Evolutionary conservation across 23 red algal species (phyloP).

Genomic region (Cyanidioschyzon merolae): DNA sequence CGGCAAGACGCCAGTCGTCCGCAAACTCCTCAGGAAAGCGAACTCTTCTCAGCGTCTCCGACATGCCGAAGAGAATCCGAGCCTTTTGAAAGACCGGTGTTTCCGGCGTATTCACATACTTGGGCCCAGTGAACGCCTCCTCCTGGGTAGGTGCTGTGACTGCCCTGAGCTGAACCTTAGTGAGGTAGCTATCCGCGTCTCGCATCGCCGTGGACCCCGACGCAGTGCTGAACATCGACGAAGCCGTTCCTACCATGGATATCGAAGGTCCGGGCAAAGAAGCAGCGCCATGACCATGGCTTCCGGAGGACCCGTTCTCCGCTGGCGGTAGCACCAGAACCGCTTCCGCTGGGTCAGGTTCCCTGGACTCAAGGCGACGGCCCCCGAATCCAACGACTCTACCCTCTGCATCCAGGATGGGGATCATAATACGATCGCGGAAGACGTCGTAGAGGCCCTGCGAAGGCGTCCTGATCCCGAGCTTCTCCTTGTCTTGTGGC

Average conservation of each 20-base stretch:
- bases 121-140: constrained; percentile 6
- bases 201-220: background rate
- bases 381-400: constrained; percentile 45
- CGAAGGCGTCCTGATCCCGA: background rate
- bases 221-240: background rate
- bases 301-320: background rate
- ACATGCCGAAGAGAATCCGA: constrained; percentile 20
- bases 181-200: background rate
- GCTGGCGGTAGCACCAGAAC: background rate
- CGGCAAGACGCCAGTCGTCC: background rate
- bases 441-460: constrained; percentile 49
- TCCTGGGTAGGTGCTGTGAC: background rate
- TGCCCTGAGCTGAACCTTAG: too few relatives aligned
- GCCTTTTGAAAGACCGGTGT: constrained; percentile 55
- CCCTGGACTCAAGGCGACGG: constrained; percentile 23
- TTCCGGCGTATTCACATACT: constrained; percentile 55
- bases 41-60: background rate
- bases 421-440: constrained; percentile 59
- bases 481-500: background rate
- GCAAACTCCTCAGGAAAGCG: background rate
- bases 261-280: background rate
- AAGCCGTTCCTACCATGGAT: background rate
- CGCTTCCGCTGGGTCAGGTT: constrained; percentile 24
- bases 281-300: background rate
- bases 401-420: constrained; percentile 53